Evolutionary conservation across 2,329 filamentous ascomycete species (phyloP), one percentile per base, ranked within the genome.

Genomic region (Pseudogymnoascus sp.): DNA sequence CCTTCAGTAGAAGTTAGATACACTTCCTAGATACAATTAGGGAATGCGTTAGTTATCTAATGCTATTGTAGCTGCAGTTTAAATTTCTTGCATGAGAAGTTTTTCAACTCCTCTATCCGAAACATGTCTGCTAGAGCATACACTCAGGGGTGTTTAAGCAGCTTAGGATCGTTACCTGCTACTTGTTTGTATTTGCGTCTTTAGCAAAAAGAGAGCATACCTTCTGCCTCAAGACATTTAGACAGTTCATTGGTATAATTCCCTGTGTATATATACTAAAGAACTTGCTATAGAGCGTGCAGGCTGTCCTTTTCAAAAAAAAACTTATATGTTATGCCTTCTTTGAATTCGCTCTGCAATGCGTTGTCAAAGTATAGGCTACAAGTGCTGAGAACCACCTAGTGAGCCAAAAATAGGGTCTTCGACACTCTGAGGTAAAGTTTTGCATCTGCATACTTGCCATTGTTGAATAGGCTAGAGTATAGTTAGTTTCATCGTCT

Each of bases 271-370:
- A 68, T 67, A 50, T 66, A 68, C 2, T 63, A 41, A 63, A 67
- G 61, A n/a, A 66, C 62, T 63, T 60, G 60, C 65, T 61, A 68
- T 37, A 68, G 59, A 50, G 67, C 63, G 62, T 67, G 63, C 41
- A 59, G 63, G 60, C 62, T 67, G 16, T 66, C 62, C 59, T 68
- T 65, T 22, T 67, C 59, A 38, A 66, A 68, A 14, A 8, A 61
- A 31, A 68, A 59, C 37, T 66, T 41, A 38, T 62, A 4, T 62
- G 63, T 63, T 65, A 61, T 65, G 33, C 62, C 61, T 66, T 68
- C 62, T 26, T 66, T 67, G 56, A 67, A 68, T 53, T 61, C 56
- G 40, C 62, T 66, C 60, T 63, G 56, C 16, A 66, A 60, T 60
- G 56, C 60, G 41, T 65, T 61, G 28, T 67, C 62, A 64, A 68